A percentile compares a stretch with the other conserved stretches of the same genome.
Evolutionary conservation across 1,284 basidiomycete species (phyloP).

Genomic region (Cutaneotrichosporon mucoides): DNA sequence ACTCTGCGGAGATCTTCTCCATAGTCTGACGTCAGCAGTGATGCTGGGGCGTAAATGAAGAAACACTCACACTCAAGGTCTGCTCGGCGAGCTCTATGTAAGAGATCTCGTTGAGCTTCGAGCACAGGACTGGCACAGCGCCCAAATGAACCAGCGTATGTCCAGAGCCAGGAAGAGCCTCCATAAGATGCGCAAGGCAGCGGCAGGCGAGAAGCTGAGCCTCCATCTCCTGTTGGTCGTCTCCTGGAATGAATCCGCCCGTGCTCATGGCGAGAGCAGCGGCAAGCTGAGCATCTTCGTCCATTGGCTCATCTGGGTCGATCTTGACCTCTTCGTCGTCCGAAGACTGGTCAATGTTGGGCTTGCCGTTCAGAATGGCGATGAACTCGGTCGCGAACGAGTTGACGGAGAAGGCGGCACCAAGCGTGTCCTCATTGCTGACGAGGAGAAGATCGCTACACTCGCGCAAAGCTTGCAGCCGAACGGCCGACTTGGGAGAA

Average conservation of each 20-base stretch:
- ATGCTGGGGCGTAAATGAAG: not conserved
- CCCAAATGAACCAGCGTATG: slow-evolving; percentile 93
- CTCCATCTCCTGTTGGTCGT: slow-evolving; percentile 61
- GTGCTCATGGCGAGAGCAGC: slow-evolving; percentile 63
- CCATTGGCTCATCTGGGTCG: slow-evolving; percentile 45
- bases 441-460: slow-evolving; percentile 91
- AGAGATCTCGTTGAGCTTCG: slow-evolving; percentile 89
- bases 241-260: slow-evolving; percentile 35
- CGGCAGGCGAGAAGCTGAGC: slow-evolving; percentile 88
- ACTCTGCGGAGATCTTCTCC: slow-evolving; percentile 95
- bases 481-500: slow-evolving; percentile 69
- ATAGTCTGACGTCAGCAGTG: slow-evolving; percentile 59
- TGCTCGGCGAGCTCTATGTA: slow-evolving; percentile 96
- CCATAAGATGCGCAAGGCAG: slow-evolving; percentile 93
- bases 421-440: slow-evolving; percentile 94
- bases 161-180: slow-evolving; percentile 87
- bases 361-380: slow-evolving; percentile 78
- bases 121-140: slow-evolving; percentile 89
- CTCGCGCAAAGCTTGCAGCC: slow-evolving; percentile 86
- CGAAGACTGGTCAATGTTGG: slow-evolving; percentile 35
- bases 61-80: slow-evolving; percentile 76
- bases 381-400: slow-evolving; percentile 90
- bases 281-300: slow-evolving; percentile 78
- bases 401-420: slow-evolving; percentile 82
- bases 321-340: slow-evolving; percentile 47